A percentile compares a stretch with the other conserved stretches of the same genome.
phyloP scores from a whole-genome alignment of 2,329 filamentous ascomycete genomes.

The Ceratocystis colombiana region DNA sequence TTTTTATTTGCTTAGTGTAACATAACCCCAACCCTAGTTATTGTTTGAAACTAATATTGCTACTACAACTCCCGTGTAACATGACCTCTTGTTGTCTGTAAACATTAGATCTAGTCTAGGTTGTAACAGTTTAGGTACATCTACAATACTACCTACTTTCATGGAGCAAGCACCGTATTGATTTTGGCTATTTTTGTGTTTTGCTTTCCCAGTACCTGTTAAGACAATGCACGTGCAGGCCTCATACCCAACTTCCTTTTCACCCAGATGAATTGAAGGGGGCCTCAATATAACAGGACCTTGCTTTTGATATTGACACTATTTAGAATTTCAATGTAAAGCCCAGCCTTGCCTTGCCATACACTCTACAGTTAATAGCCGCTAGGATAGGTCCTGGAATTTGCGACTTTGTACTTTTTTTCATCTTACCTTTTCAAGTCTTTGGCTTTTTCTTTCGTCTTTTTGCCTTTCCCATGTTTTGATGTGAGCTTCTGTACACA shows the following conservation, averaged over 20 bases:
- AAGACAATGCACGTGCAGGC: constrained; percentile 1
- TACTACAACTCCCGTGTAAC: too few relatives aligned
- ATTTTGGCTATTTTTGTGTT: too few relatives aligned
- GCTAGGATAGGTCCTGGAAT: too few relatives aligned
- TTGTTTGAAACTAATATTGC: too few relatives aligned
- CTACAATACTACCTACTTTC: background rate
- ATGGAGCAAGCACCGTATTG: too few relatives aligned
- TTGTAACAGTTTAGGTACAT: too few relatives aligned
- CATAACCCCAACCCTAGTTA: background rate
- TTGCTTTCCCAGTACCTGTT: background rate
- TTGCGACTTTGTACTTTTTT: too few relatives aligned
- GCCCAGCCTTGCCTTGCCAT: background rate
- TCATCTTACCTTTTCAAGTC: too few relatives aligned
- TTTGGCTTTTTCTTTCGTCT: background rate
- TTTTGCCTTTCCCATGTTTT: background rate
- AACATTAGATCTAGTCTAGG: too few relatives aligned
- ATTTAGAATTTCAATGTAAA: background rate
- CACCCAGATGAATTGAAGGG: background rate
- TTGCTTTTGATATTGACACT: background rate
- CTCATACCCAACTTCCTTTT: background rate
- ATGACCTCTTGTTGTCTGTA: too few relatives aligned
- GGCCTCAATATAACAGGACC: background rate
- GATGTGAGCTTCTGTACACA: background rate
- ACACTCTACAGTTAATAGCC: background rate
- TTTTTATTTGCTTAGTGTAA: background rate